Base-by-base conservation (phyloP, 345 rosid genomes). In the Kandelia obovata region DNA sequence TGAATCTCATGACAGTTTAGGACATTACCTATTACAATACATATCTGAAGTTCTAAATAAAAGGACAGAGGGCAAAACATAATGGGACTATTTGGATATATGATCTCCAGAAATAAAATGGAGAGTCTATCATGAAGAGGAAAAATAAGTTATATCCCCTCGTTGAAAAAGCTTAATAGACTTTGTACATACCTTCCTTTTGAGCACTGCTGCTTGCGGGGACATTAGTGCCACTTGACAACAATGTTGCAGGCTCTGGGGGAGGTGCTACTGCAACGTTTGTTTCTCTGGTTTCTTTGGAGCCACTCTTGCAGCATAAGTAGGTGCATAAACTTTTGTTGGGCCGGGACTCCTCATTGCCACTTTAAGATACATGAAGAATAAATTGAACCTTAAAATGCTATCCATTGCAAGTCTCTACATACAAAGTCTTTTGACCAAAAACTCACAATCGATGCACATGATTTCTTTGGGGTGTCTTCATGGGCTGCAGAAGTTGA, bases 391-490 rank as follows among this genome's bases (percentile, higher is more conserved):
- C 7, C 53, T 66, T 8, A 51, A 31, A 55, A 25, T 64, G 37
- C 26, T 62, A 53, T 23, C 27, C 26, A 70, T 35, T 26, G 39
- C 10, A 2, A 70, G 60, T 57, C 13, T 21, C 35, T 64, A 26
- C n/a, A 47, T 21, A 6, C 7, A 20, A 57, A 53, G 59, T 35
- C 11, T 2, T 53, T 20, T 39, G 51, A 58, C 52, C 31, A 64
- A 51, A 64, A 37, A 70, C 79, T 65, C 67, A 75, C 79, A 65
- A 70, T 70, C 30, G 75, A 75, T 75, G 79, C 79, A 70, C 70
- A 75, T 5, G 79, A 70, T 65, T 70, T 75, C 58, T 75, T 70
- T 53, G 58, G 71, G 30, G 31, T 49, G 59, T 75, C 75, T n/a
- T 65, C 71, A 30, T 70, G 58, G n/a, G 43, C 25, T 17, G 30